Evolutionary conservation across 2,329 filamentous ascomycete genomes (phyloP), one percentile per base, ranked within the genome.

Genomic region (Thelonectria olida): DNA sequence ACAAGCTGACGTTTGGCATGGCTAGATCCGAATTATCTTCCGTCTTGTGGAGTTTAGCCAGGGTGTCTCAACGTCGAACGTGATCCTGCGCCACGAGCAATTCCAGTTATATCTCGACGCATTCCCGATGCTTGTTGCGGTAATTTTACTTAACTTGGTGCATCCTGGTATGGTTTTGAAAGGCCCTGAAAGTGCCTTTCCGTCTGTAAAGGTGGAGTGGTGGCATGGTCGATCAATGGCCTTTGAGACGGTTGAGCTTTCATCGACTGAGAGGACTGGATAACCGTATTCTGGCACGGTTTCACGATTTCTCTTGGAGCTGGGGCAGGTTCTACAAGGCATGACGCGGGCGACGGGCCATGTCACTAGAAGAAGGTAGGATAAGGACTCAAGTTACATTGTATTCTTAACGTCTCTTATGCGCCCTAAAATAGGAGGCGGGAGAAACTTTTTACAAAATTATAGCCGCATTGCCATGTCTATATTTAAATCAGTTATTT

Each of bases 31-130:
- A 25, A 87, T 87, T 67, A 76, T 85, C 61, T 87, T 82, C 70
- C 80, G 85, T 12, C 74, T 88, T 2, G 67, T 76, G 41, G 82
- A 87, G 62, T 87, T 82, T 66, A 76, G 77, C 7, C 73, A 73
- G 7, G 81, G 58, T 12, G 54, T 57, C 3, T 59, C 79, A 2
- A 70, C 78, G 20, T 66, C 69, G 4, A 72, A 71, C 34, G 45
- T 48, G 4, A 50, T 66, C 19, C 53, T 64, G 10, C 61, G 52
- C 22, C 58, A 80, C 49, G 81, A 82, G 63, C 78, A 73, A 69
- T 82, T 74, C 58, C 82, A 82, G 62, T 80, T 76, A 51, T 72
- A 79, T 22, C 80, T 83, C 49, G 80, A 83, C 68, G 76, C 72
- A 0, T 61, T 69, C 0, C 72, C 79, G 4, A 82, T 82, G 80